Conservation (phyloP, 1,284 basidiomycete species). For the Rhodotorula mucilaginosa region DNA sequence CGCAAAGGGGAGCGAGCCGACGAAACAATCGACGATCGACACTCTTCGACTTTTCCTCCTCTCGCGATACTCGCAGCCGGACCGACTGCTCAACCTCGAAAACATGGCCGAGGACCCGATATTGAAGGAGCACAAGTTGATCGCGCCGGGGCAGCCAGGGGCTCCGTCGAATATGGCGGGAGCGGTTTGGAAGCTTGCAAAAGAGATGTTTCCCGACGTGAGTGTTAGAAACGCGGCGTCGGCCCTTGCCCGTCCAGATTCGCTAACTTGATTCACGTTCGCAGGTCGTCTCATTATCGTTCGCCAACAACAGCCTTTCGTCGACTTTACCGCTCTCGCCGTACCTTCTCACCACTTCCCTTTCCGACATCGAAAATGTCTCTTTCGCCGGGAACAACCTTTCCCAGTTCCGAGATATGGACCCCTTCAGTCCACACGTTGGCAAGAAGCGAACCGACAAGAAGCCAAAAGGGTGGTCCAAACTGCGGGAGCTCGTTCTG, state of each 20-base stretch:
- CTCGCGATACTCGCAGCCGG: slow-evolving; percentile 30
- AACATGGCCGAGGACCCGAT: slow-evolving; percentile 68
- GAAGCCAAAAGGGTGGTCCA: slow-evolving; percentile 48
- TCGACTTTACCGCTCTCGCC: slow-evolving; percentile 56
- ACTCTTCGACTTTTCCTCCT: slow-evolving; percentile 38
- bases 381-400: slow-evolving; percentile 74
- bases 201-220: slow-evolving; percentile 71
- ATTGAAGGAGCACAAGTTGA: slow-evolving; percentile 64
- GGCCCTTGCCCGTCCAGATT: background rate
- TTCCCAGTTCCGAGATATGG: slow-evolving; percentile 65
- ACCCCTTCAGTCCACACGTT: slow-evolving; percentile 51
- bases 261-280: background rate
- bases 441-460: slow-evolving; percentile 32
- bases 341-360: slow-evolving; percentile 60
- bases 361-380: slow-evolving; percentile 71
- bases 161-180: slow-evolving; percentile 64
- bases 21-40: slow-evolving; percentile 29
- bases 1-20: slow-evolving; percentile 11
- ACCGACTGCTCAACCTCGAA: slow-evolving; percentile 46
- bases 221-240: slow-evolving; percentile 29
- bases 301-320: slow-evolving; percentile 61
- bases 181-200: slow-evolving; percentile 80
- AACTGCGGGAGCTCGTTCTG: slow-evolving; percentile 71
- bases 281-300: slow-evolving; percentile 73
- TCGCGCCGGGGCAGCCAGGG: slow-evolving; percentile 64